Evolutionary conservation across 2,329 filamentous ascomycete species (phyloP), one percentile per base, ranked within the genome.

Genomic region (Colletotrichum horii): DNA sequence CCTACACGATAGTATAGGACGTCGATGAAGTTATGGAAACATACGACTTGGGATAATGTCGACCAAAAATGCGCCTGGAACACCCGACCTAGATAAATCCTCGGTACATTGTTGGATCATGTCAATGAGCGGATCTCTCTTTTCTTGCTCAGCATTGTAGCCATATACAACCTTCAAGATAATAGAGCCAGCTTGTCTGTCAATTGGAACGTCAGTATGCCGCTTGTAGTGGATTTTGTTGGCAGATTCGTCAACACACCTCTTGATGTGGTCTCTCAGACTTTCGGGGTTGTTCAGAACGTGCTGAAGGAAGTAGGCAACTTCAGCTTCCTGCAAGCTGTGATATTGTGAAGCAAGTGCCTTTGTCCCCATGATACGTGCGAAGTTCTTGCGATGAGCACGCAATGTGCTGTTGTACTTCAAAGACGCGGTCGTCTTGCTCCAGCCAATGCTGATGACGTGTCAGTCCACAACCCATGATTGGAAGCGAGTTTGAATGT

Each of bases 351-450:
- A 74, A 1, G 86, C 83, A 0, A 82, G 77, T 0, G 77, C 73
- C 36, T 85, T 86, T 0, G 87, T 85, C 1, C 89, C 88, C 11
- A 90, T 80, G 15, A 86, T 82, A 24, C 83, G 82, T n/a, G 83
- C 81, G 38, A 88, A 83, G 16, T 86, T 83, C 78, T 87, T 90
- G 9, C 89, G 87, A 67, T 48, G 62, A 7, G 38, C 34, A 14
- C 62, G 62, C 24, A 66, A 28, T 19, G 24, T 48, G 24, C n/a
- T 30, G 62, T 48, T 48, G 36, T 66, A 43, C 24, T 19, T 43
- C 24, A 30, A 24, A n/a, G 38, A 15, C n/a, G 62, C 62, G 3
- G 62, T 66, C 28, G 11, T 66, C 14, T 22, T 26, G n/a, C 24
- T 32, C 43, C 64, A 66, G 19, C 43, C 69, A 26, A 64, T 34